Base-by-base conservation (phyloP, 148 eudicot species). In the Cornus suecica region DNA sequence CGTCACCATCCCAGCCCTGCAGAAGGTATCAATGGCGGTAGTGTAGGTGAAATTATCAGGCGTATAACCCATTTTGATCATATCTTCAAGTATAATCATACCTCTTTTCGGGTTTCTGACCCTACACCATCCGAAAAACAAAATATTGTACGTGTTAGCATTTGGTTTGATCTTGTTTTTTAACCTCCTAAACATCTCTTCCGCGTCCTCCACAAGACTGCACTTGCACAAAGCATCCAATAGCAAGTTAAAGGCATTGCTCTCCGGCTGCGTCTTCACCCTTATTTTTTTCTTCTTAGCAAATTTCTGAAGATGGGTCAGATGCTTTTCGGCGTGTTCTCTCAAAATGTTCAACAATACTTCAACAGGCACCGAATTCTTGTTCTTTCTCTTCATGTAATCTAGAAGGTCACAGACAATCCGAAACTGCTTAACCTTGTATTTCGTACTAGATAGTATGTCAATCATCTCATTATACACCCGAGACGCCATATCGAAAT, bases 81-180 rank as follows among this genome's bases (percentile, higher is more conserved):
- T 95, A 64, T 88, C 91, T 60, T 92, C 93, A 63, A 93, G 79
- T 67, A 90, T 41, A 60, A 31, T 83, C 97, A 92, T 95, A 37
- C 82, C 97, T 85, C 87, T 88, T 11, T 13, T 66, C 4, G 97
- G 97, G 78, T 92, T 91, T 73, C 91, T 87, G 0, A 87, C 90
- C 81, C 97, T 88, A 82, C 99, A 95, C 99, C 99, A 95, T 26
- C 99, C 99, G 31, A 95, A 95, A 75, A 95, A 95, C 85, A 95
- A 71, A 28, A 85, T 85, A 68, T 82, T 91, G 66, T 85, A 95
- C 0, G 97, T 91, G 71, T 82, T 80, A n/a, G 86, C 90, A 91
- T 91, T 83, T 0, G 97, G 97, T 58, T 78, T 76, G 52, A 95
- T 74, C 81, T 84, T 91, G 61, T 69, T 79, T 76, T 78, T 83